Percentiles rank a stretch among this genome's conserved stretches.
phyloP scores from a whole-genome alignment of 2,329 filamentous ascomycete species.

The Nothophaeocryptopus gaeumannii region DNA sequence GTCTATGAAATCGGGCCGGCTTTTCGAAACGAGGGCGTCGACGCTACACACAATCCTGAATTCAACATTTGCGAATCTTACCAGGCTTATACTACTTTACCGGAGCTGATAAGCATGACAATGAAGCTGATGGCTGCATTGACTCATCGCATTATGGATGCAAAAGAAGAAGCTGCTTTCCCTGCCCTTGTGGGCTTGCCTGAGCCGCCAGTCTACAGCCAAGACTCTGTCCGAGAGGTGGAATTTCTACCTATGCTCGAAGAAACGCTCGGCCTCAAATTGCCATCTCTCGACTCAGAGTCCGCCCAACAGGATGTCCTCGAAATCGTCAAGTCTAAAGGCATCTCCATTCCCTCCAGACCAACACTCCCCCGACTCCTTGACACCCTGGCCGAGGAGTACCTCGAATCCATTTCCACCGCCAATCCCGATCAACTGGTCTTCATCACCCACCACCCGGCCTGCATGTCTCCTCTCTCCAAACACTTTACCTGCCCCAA shows the following conservation, averaged over 20 bases:
- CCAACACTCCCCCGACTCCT: slow-evolving; percentile 68
- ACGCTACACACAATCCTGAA: slow-evolving; percentile 91
- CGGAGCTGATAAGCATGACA: slow-evolving; percentile 72
- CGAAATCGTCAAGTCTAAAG: slow-evolving; percentile 51
- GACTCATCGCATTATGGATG: slow-evolving; percentile 2
- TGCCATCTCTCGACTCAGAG: slow-evolving; percentile 51
- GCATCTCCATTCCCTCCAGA: slow-evolving; percentile 50
- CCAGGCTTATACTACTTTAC: slow-evolving; percentile 74
- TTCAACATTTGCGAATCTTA: slow-evolving; percentile 99
- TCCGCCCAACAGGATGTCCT: slow-evolving; percentile 58
- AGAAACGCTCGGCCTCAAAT: slow-evolving; percentile 58
- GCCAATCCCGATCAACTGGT: slow-evolving; percentile 63
- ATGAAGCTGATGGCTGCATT: slow-evolving; percentile 60
- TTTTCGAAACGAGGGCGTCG: slow-evolving; percentile 86
- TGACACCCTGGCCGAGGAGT: slow-evolving; percentile 72
- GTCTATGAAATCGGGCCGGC: slow-evolving; percentile 91
- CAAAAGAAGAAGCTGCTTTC: not conserved
- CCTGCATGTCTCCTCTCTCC: slow-evolving; percentile 83
- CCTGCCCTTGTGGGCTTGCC: not conserved
- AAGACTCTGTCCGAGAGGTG: slow-evolving; percentile 48
- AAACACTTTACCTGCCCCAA: slow-evolving; percentile 75
- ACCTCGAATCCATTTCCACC: slow-evolving; percentile 74
- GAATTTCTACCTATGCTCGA: slow-evolving; percentile 83
- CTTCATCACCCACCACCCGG: slow-evolving; percentile 86
- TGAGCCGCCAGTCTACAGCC: not conserved